Evolutionary conservation across 148 eudicot genomes (phyloP).

Genomic region (Rhododendron simsii): DNA sequence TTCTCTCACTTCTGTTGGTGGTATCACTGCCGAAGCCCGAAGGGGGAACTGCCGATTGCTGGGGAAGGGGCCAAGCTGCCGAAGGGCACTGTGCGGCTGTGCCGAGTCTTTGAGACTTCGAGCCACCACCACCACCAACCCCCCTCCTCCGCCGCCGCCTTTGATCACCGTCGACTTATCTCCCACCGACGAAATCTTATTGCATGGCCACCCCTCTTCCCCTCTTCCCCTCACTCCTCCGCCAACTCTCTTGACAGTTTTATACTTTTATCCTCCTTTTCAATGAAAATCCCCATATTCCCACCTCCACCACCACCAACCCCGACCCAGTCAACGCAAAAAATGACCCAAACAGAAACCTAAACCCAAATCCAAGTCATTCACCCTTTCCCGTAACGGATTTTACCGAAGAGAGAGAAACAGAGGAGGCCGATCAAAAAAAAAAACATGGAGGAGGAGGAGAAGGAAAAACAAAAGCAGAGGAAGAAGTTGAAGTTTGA

Average conservation of each 20-base stretch:
- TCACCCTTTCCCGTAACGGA: conserved; percentile 50
- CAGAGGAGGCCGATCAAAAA: too few species aligned
- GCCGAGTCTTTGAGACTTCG: too few species aligned
- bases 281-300: conserved; percentile 11
- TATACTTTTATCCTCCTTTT: conserved; percentile 46
- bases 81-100: too few species aligned
- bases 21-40: too few species aligned
- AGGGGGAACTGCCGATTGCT: too few species aligned
- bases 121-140: not conserved
- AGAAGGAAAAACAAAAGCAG: not conserved
- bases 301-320: not conserved
- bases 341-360: not conserved
- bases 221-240: conserved; percentile 63
- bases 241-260: conserved; percentile 43
- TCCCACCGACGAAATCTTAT: conserved; percentile 77
- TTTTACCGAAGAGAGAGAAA: not conserved
- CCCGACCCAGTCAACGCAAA: not conserved
- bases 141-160: not conserved
- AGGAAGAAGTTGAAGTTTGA: conserved; percentile 44
- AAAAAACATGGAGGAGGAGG: too few species aligned
- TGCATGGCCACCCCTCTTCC: conserved; percentile 78
- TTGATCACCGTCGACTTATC: conserved; percentile 47
- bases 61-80: too few species aligned
- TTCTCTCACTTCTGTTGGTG: too few species aligned
- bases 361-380: conserved; percentile 31